Conservation (phyloP, 768 basidiomycete species). For the Naganishia onofrii region DNA sequence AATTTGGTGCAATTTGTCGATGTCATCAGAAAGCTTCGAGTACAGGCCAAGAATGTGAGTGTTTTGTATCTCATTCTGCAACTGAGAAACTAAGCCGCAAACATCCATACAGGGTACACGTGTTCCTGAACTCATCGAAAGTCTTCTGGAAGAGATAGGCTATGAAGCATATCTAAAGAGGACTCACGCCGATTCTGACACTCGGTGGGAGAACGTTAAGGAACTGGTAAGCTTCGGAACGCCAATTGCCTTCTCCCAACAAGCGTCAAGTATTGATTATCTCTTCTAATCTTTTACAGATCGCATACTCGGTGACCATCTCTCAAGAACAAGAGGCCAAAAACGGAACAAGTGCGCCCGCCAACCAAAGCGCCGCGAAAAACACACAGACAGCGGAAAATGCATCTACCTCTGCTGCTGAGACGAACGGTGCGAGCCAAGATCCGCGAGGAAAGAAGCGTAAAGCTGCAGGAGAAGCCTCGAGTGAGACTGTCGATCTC, state of each 20-base stretch:
- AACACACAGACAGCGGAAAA: background rate
- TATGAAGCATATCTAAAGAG: slow-evolving; percentile 70
- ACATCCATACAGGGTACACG: slow-evolving; percentile 57
- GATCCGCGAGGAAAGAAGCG: slow-evolving; percentile 14
- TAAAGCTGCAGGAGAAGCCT: slow-evolving; percentile 14
- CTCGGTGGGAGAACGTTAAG: slow-evolving; percentile 79
- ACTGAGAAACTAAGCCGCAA: background rate
- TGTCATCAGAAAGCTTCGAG: slow-evolving; percentile 59
- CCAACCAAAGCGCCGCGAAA: background rate
- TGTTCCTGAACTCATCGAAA: slow-evolving; percentile 65
- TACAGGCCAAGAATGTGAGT: slow-evolving; percentile 60
- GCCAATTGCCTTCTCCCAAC: background rate
- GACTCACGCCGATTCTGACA: slow-evolving; percentile 66
- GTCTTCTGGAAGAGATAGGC: slow-evolving; percentile 60
- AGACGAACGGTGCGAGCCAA: background rate
- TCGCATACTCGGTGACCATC: slow-evolving; percentile 49
- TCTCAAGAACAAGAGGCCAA: slow-evolving; percentile 53
- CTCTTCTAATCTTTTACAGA: slow-evolving; percentile 29
- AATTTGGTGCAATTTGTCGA: slow-evolving; percentile 65
- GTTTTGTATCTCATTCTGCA: background rate
- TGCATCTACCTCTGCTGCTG: background rate
- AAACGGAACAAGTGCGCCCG: background rate
- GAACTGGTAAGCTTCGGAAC: slow-evolving; percentile 57
- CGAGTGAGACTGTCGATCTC: slow-evolving; percentile 39
- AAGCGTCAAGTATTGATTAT: background rate